Conservation (phyloP, 176 grass and related monocot species). For the Tillandsia fasciculata region DNA sequence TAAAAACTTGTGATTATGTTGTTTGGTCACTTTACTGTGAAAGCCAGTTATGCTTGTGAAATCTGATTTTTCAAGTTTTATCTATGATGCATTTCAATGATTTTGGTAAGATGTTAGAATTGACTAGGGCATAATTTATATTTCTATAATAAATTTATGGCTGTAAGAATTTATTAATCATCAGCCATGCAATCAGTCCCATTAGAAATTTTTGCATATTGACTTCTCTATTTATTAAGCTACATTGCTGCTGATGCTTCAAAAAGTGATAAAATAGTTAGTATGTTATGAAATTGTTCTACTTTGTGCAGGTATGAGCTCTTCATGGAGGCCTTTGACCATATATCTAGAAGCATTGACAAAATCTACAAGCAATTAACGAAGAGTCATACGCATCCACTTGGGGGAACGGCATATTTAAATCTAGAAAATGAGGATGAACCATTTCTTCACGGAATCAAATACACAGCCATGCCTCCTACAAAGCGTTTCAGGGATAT, state of each 20-base stretch:
- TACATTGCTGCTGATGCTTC: neutral
- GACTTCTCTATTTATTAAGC: neutral
- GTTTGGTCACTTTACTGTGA: conserved; percentile 4
- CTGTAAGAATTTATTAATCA: neutral
- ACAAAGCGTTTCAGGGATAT: conserved; percentile 97
- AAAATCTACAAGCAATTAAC: conserved; percentile 98
- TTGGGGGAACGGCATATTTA: conserved; percentile 92
- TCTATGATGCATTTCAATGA: too few species aligned
- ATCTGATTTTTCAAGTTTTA: too few species aligned
- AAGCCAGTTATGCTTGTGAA: neutral
- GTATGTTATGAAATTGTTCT: neutral
- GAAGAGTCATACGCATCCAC: conserved; percentile 90
- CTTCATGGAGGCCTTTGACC: conserved; percentile 94
- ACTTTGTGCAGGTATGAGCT: conserved; percentile 53
- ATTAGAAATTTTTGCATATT: neutral
- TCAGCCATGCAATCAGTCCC: neutral
- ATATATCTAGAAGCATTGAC: conserved; percentile 95
- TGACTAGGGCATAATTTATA: too few species aligned
- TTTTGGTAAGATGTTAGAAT: too few species aligned
- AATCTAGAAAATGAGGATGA: conserved; percentile 99
- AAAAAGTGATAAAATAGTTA: neutral
- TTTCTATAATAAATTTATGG: too few species aligned
- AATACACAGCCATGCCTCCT: conserved; percentile 96
- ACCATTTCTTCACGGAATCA: conserved; percentile 87
- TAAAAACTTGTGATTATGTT: neutral